phyloP scores from a whole-genome alignment of 2,329 filamentous ascomycete genomes.

The Penicillium sp. region DNA sequence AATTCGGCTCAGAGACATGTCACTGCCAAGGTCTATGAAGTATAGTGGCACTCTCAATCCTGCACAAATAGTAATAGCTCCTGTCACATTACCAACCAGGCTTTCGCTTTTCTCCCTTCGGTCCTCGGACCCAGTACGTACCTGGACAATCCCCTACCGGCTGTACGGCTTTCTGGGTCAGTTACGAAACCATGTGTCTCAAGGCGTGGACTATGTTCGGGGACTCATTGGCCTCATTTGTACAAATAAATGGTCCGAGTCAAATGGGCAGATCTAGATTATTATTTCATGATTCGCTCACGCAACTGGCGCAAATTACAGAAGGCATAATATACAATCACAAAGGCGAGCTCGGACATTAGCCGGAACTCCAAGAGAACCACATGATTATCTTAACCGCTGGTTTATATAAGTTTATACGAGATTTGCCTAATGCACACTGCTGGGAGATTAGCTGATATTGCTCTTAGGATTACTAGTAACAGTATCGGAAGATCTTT shows the following conservation, averaged over 20 bases:
- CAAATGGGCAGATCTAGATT: not conserved
- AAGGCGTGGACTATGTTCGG: not conserved
- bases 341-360: too few relatives aligned
- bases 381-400: too few relatives aligned
- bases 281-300: not conserved
- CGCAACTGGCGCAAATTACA: not conserved
- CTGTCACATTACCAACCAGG: not conserved
- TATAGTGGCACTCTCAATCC: not conserved
- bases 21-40: slow-evolving; percentile 42
- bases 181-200: too few relatives aligned
- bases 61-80: not conserved
- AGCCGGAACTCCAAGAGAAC: too few relatives aligned
- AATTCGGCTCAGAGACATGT: not conserved
- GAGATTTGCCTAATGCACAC: too few relatives aligned
- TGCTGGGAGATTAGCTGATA: too few relatives aligned
- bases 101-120: not conserved
- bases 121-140: not conserved
- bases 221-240: not conserved
- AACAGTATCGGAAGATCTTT: too few relatives aligned
- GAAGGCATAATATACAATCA: not conserved
- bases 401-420: too few relatives aligned
- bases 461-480: too few relatives aligned
- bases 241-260: not conserved
- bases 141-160: not conserved
- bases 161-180: not conserved